Base-by-base conservation (phyloP, 768 basidiomycete genomes). In the Russula abietina region DNA sequence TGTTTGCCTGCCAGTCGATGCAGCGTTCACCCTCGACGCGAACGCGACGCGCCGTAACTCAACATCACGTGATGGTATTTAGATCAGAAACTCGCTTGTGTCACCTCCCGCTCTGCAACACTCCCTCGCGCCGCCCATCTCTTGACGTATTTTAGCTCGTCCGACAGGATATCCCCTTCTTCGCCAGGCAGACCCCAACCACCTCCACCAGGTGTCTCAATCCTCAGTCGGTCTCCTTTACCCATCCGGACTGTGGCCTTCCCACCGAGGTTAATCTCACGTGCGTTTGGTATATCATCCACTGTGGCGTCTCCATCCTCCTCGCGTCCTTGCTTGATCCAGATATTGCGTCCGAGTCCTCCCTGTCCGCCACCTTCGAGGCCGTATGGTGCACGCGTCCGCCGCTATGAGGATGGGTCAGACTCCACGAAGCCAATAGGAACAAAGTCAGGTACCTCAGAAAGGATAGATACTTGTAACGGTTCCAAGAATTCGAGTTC, bases 201-300 rank as follows among this genome's bases (percentile, higher is more conserved):
- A 8, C 94, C 94, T 10, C 88, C 94, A 0, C 94, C 94, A 0
- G 94, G 94, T 0, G 94, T 95, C 75, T 93, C 86, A 54, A 96
- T 84, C 61, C 87, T 68, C 62, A 97, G 71, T 55, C 80, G 78
- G 70, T 97, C 93, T 7, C 92, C 89, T 69, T 91, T 89, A 41
- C 91, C 90, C 88, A 95, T 93, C 77, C 81, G 83, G 54, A 93
- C 81, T 1, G 88, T 89, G 50, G 87, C 90, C 73, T 95, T 94
- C 11, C 92, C 91, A 9, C 93, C 93, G 48, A 97, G 86, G 72
- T 94, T 95, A 69, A 96, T 88, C 38, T 81, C 76, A 24, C 90
- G 73, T 30, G 75, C 79, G 17, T 85, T 93, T 9, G 83, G 78
- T 12, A 79, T 83, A 3, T 92, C 93, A 7, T 92, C 46, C 14